A percentile compares a stretch with the other conserved stretches of the same genome.
Conservation (phyloP, 2,329 filamentous ascomycete species). For the Fulvia fulva region DNA sequence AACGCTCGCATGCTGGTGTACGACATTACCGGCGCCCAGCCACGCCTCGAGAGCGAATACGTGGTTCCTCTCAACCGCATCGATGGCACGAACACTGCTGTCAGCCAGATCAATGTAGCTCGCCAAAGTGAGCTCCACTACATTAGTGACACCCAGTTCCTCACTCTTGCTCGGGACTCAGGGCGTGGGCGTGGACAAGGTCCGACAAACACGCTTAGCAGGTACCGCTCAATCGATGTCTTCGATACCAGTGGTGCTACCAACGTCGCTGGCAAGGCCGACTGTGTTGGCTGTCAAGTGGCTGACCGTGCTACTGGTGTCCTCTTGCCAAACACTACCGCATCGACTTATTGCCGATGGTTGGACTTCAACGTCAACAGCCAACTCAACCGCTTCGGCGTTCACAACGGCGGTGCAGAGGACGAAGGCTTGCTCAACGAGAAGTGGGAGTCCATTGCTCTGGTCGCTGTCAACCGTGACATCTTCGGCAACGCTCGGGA, state of each 20-base stretch:
- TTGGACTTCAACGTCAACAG: constrained; percentile 1
- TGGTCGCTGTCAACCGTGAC: neutral
- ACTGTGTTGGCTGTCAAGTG: constrained; percentile 38
- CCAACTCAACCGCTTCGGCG: neutral
- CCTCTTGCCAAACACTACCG: constrained; percentile 52
- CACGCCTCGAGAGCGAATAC: constrained; percentile 47
- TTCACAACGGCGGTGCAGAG: neutral
- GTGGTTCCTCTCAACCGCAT: constrained; percentile 53
- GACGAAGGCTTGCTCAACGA: neutral
- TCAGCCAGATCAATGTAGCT: constrained; percentile 48
- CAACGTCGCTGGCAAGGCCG: constrained; percentile 54
- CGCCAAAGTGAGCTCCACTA: constrained; percentile 67
- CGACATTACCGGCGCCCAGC: constrained; percentile 46
- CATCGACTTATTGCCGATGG: constrained; percentile 62
- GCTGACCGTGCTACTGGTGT: constrained; percentile 48
- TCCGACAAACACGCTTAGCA: constrained; percentile 43
- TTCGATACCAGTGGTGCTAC: constrained; percentile 62
- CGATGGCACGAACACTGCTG: constrained; percentile 49
- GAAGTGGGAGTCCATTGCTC: neutral
- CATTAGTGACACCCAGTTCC: constrained; percentile 60
- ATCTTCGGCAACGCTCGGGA: neutral
- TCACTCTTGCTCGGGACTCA: constrained; percentile 63
- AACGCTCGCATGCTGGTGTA: constrained; percentile 63
- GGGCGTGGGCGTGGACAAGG: constrained; percentile 56
- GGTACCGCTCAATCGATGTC: constrained; percentile 67